These are phyloP conservation scores for Allantophomopsis lycopodina DNA, from an alignment of 2,329 filamentous ascomycete species.

Conservation along the genomic window DNA sequence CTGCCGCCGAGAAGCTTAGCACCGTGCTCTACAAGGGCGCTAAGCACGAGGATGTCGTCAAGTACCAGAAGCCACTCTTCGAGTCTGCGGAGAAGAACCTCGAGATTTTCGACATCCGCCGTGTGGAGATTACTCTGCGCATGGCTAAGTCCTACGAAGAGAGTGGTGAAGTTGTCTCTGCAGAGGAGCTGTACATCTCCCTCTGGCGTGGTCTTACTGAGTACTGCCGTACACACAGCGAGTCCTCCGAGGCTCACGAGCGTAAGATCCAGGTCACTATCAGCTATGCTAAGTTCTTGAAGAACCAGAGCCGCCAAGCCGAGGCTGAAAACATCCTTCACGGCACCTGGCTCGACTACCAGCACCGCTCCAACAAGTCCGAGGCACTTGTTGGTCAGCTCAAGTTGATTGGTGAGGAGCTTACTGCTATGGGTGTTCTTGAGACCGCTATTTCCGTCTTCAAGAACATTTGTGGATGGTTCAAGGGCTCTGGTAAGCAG, in stretches of 20 bases:
- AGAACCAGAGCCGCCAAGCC: constrained; percentile 3
- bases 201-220: constrained; percentile 7
- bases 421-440: neutral
- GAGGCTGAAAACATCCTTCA: constrained; percentile 8
- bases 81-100: neutral
- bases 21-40: neutral
- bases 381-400: constrained; percentile 2
- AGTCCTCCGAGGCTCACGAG: constrained; percentile 5
- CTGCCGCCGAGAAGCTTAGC: neutral
- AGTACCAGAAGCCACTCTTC: neutral
- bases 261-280: constrained; percentile 7
- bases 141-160: neutral
- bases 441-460: neutral
- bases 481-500: neutral
- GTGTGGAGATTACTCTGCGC: neutral
- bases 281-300: constrained; percentile 7
- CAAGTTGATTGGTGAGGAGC: constrained; percentile 4
- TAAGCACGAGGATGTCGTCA: neutral
- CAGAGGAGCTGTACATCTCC: constrained; percentile 7
- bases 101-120: neutral
- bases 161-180: neutral
- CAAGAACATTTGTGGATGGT: neutral
- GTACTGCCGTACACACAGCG: neutral
- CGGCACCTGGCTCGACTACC: constrained; percentile 5
- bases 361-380: constrained; percentile 5